A percentile compares a stretch with the other conserved stretches of the same genome.
Conservation (phyloP, 179 eudicot genomes). For the Spergularia azorica region DNA sequence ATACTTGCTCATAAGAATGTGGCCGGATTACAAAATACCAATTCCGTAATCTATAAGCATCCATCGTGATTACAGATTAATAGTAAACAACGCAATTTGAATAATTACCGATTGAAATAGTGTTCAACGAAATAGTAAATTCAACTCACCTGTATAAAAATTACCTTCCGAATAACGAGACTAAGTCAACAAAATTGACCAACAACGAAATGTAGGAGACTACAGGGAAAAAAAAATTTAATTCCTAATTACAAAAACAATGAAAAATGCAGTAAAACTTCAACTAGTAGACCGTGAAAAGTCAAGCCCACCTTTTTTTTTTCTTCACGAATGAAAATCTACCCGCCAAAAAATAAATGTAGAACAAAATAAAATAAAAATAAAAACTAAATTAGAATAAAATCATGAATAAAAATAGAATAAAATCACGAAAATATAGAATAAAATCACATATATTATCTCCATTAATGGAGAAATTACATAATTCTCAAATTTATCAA, state of each 20-base stretch:
- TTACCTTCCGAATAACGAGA: conserved; percentile 16
- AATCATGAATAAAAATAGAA: neutral
- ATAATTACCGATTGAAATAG: conserved; percentile 16
- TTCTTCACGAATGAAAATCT: neutral
- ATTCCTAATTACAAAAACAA: neutral
- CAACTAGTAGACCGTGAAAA: conserved; percentile 7
- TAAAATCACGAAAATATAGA: neutral
- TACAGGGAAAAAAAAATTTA: conserved; percentile 1
- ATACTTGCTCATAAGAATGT: too few species aligned
- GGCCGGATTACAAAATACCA: too few species aligned
- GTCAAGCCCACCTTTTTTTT: conserved; percentile 32
- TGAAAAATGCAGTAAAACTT: conserved; percentile 1
- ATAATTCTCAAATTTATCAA: neutral
- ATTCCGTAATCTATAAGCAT: too few species aligned
- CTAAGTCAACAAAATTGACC: conserved; percentile 29
- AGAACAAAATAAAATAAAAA: neutral
- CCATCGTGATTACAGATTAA: too few species aligned
- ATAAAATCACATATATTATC: conserved; percentile 7
- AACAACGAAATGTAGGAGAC: neutral
- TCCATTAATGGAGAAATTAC: neutral
- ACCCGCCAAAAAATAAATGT: conserved; percentile 11
- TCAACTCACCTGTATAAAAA: conserved; percentile 1
- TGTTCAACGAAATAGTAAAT: neutral
- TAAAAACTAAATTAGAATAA: too few species aligned
- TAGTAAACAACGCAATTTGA: neutral